A percentile compares a stretch with the other conserved stretches of the same genome.
phyloP scores from a whole-genome alignment of 2,329 filamentous ascomycete species.

The Drechslerella dactyloides region DNA sequence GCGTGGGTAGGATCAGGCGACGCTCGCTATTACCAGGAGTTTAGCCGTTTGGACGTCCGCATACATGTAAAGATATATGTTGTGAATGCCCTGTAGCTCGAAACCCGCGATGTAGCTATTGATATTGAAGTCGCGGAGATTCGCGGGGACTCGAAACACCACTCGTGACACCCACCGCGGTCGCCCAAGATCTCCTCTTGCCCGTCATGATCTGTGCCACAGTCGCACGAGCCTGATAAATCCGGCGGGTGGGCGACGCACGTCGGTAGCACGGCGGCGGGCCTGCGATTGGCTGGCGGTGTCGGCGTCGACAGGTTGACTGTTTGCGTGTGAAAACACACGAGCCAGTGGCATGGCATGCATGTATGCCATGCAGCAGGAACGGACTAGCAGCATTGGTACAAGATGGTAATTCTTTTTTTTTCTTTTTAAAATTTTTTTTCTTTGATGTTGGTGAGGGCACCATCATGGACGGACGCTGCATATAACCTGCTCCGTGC shows the following conservation, averaged over 20 bases:
- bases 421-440: not conserved
- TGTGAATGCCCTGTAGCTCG: too few relatives aligned
- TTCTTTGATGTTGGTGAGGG: not conserved
- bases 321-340: not conserved
- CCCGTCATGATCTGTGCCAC: conserved; percentile 22
- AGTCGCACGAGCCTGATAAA: conserved; percentile 32
- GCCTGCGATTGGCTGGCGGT: not conserved
- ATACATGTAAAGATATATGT: too few relatives aligned
- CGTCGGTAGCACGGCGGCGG: conserved; percentile 11
- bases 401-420: too few relatives aligned
- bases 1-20: too few relatives aligned
- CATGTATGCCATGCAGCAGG: not conserved
- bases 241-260: conserved; percentile 27
- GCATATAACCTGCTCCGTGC: not conserved
- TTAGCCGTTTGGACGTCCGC: too few relatives aligned
- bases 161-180: not conserved
- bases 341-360: not conserved
- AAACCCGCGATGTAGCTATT: too few relatives aligned
- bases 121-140: not conserved
- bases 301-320: not conserved
- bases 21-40: too few relatives aligned
- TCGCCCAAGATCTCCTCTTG: not conserved
- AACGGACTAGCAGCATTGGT: too few relatives aligned
- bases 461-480: not conserved
- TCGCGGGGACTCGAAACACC: not conserved